Evolutionary conservation across 1,284 basidiomycete genomes (phyloP).

Genomic region (Tilletia indica): DNA sequence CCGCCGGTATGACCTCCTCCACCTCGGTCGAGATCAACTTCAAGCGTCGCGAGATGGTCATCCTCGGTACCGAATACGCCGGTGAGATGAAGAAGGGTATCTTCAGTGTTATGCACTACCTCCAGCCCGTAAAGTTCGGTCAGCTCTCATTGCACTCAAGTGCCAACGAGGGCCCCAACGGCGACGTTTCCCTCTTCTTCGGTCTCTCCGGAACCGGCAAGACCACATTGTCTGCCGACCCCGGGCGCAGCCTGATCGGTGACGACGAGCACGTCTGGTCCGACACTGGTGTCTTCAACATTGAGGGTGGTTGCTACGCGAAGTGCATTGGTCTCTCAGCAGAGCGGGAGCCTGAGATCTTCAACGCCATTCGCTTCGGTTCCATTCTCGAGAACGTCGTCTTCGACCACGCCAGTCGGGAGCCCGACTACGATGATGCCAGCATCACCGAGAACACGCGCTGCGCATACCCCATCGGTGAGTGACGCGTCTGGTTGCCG

Average conservation of each 20-base stretch:
- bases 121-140: slow-evolving; percentile 97
- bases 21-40: slow-evolving; percentile 99
- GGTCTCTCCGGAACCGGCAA: slow-evolving; percentile 98
- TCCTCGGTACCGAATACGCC: slow-evolving; percentile 98
- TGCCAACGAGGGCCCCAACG: slow-evolving; percentile 87
- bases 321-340: slow-evolving; percentile 95
- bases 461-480: slow-evolving; percentile 62
- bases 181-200: slow-evolving; percentile 97
- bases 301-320: slow-evolving; percentile 98
- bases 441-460: slow-evolving; percentile 98
- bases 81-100: slow-evolving; percentile 99
- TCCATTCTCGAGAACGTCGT: slow-evolving; percentile 99
- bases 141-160: slow-evolving; percentile 99
- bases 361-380: slow-evolving; percentile 88
- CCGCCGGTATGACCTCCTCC: slow-evolving; percentile 98
- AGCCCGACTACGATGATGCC: slow-evolving; percentile 93
- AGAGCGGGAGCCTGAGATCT: slow-evolving; percentile 97
- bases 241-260: slow-evolving; percentile 50
- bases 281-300: slow-evolving; percentile 89
- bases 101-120: slow-evolving; percentile 99
- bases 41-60: slow-evolving; percentile 99
- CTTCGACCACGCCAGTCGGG: slow-evolving; percentile 82
- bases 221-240: slow-evolving; percentile 61
- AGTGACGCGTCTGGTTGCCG: slow-evolving; percentile 6
- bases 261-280: slow-evolving; percentile 57